Conservation (phyloP, 257 asterid genomes). For the Linderniella brevidens region DNA sequence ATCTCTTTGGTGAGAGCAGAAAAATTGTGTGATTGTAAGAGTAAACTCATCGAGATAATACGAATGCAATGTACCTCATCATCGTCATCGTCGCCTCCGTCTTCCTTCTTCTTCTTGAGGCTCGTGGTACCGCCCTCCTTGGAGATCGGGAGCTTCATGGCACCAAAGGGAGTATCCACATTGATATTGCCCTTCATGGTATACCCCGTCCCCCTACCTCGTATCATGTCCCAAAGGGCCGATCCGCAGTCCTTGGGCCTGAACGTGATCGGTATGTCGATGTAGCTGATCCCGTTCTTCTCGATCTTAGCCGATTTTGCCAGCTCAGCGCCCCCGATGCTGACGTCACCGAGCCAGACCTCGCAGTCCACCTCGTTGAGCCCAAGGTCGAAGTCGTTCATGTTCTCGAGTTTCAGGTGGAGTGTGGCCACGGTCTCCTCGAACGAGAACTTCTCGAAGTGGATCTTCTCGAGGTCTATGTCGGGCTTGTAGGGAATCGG, state of each 20-base stretch:
- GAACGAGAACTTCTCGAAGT: conserved; percentile 56
- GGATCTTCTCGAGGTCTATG: conserved; percentile 58
- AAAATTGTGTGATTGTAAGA: no score
- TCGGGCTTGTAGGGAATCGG: conserved; percentile 82
- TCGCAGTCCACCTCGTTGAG: conserved; percentile 72
- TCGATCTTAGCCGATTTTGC: conserved; percentile 31
- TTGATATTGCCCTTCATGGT: conserved; percentile 65
- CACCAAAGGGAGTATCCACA: conserved; percentile 83
- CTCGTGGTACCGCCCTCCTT: conserved; percentile 87
- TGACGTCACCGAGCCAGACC: conserved; percentile 75
- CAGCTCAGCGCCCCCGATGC: conserved; percentile 65
- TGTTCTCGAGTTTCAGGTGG: conserved; percentile 73
- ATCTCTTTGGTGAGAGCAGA: no score
- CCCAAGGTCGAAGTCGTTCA: conserved; percentile 75
- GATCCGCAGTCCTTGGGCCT: conserved; percentile 97
- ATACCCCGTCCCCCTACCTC: conserved; percentile 83
- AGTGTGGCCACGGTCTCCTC: conserved; percentile 78
- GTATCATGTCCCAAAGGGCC: conserved; percentile 97
- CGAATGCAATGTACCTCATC: conserved; percentile 31
- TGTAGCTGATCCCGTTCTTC: conserved; percentile 43
- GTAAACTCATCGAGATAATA: not conserved
- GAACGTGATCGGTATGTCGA: conserved; percentile 79
- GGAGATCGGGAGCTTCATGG: conserved; percentile 74
- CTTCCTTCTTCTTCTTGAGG: conserved; percentile 80
- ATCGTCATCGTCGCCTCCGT: conserved; percentile 43